Percentiles rank a stretch among this genome's conserved stretches.
Evolutionary conservation across 176 grass and related monocot species (phyloP).

Genomic region (Chrysopogon serrulatus): DNA sequence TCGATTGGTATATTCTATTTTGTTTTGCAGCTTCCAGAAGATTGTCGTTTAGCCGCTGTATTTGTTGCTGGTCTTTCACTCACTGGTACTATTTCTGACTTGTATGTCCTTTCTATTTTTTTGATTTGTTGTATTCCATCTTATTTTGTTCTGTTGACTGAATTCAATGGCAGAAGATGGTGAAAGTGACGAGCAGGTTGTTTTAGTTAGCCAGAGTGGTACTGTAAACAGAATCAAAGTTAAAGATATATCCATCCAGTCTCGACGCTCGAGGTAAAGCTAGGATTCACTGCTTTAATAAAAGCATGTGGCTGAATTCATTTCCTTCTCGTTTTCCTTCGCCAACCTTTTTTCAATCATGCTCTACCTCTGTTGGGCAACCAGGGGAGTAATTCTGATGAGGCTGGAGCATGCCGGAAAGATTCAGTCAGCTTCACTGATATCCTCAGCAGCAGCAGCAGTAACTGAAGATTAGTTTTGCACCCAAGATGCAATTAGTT

Average conservation of each 20-base stretch:
- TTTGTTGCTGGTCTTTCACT: conserved; percentile 80
- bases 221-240: conserved; percentile 94
- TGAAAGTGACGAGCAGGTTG: conserved; percentile 82
- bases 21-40: conserved; percentile 58
- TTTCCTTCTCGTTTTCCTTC: not conserved
- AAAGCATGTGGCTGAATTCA: not conserved
- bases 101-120: not conserved
- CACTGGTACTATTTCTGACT: conserved; percentile 45
- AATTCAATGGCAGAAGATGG: conserved; percentile 59
- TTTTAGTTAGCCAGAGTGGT: conserved; percentile 93
- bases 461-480: conserved; percentile 16
- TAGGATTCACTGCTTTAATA: not conserved
- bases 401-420: conserved; percentile 87
- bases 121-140: not conserved
- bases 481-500: not conserved
- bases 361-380: conserved; percentile 12
- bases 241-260: conserved; percentile 73
- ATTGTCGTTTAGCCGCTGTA: conserved; percentile 72
- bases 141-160: not conserved
- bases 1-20: conserved; percentile 18
- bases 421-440: conserved; percentile 84
- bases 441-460: conserved; percentile 54
- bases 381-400: conserved; percentile 96
- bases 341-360: not conserved
- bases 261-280: conserved; percentile 49